Evolutionary conservation across 1,284 basidiomycete species (phyloP), one percentile per base, ranked within the genome.

Genomic region (Leccinum griseonigrum): DNA sequence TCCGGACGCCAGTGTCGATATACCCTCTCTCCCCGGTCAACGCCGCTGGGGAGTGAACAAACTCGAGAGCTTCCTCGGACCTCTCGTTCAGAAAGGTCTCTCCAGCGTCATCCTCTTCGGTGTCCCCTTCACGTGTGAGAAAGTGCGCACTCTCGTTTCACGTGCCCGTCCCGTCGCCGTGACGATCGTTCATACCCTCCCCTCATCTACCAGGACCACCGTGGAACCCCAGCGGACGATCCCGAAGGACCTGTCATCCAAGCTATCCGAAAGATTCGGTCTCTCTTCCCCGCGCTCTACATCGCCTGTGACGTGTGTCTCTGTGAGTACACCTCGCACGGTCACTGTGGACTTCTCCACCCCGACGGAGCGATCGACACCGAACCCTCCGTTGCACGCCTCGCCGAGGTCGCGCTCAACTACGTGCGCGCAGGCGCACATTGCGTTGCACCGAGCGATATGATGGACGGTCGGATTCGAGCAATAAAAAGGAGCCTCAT

Each of bases 301-400:
- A 89, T 99, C 68, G 93, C 95, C 0, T 87, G 87, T 70, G 97
- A 99, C 72, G 97, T 99, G 31, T 99, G 97, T 73, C 86, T 99
- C n/a, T 99, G 97, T 83, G 97, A 99, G 77, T 99, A 99, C 81
- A 98, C 97, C 11, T 93, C 93, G 56, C 96, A 99, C 73, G 97
- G 97, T 0, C 97, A 99, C 78, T 99, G 97, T 71, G 97, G 97
- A 31, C 75, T 95, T 63, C 85, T 97, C 31, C 76, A 89, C 67
- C 63, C 74, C 1, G 90, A 94, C 68, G 90, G 91, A 14, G 86
- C 87, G 2, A 90, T 95, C 76, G 79, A 94, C 75, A 87, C 87
- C 53, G 80, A 78, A 13, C 86, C 87, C 11, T 95, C 92, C 13
- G 93, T 95, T 5, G 81, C 81, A 32, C 90, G 97, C 60, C 91